Evolutionary conservation across 2,329 filamentous ascomycete genomes (phyloP).

Genomic region (Pestalotiopsis sp.): DNA sequence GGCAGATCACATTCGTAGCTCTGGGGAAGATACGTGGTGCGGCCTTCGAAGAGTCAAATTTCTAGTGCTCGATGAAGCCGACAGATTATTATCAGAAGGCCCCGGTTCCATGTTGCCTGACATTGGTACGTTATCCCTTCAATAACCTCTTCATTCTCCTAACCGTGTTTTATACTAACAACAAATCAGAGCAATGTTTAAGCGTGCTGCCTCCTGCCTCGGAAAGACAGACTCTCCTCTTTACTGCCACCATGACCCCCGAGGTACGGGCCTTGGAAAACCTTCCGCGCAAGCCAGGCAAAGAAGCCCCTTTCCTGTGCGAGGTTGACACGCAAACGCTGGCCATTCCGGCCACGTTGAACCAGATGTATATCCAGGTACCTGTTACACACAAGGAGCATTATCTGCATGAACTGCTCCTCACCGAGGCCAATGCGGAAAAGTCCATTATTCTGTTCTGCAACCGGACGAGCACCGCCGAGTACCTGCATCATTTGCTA

Average conservation of each 20-base stretch:
- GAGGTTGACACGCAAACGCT: slow-evolving; percentile 78
- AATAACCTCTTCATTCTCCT: background rate
- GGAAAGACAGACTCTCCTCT: slow-evolving; percentile 88
- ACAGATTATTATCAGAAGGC: slow-evolving; percentile 76
- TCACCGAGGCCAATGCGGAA: slow-evolving; percentile 72
- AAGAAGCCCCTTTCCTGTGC: slow-evolving; percentile 82
- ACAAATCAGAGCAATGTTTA: slow-evolving; percentile 70
- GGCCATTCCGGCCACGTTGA: slow-evolving; percentile 78
- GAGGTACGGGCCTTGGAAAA: slow-evolving; percentile 88
- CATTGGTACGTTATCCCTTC: slow-evolving; percentile 43
- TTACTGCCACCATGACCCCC: slow-evolving; percentile 92
- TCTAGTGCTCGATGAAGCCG: slow-evolving; percentile 94
- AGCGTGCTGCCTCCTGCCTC: slow-evolving; percentile 75
- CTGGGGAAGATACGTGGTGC: slow-evolving; percentile 85
- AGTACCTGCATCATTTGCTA: slow-evolving; percentile 85
- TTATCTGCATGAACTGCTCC: slow-evolving; percentile 87
- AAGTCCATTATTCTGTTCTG: slow-evolving; percentile 91
- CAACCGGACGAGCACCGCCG: slow-evolving; percentile 87
- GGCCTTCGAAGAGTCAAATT: slow-evolving; percentile 78
- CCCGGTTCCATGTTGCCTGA: slow-evolving; percentile 92
- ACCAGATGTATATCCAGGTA: slow-evolving; percentile 78
- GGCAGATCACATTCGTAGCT: slow-evolving; percentile 90
- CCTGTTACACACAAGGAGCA: slow-evolving; percentile 86
- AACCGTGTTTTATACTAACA: background rate
- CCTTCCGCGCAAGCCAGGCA: slow-evolving; percentile 68